Evolutionary conservation across 1,284 basidiomycete species (phyloP).

Genomic region (Ustilago sp.): DNA sequence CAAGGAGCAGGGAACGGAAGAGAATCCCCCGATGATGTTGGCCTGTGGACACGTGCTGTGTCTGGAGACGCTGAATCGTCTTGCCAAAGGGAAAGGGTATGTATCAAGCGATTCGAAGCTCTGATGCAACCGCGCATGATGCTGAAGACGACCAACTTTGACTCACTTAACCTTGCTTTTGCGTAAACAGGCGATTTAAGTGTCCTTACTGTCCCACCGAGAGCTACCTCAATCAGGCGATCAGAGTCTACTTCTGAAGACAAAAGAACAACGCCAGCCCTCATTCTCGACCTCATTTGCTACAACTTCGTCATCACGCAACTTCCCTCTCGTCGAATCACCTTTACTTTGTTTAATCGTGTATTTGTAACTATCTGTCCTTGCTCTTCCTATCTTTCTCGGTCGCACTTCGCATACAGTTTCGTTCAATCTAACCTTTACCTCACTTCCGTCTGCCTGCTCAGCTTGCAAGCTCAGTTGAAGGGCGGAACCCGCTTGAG

Average conservation of each 20-base stretch:
- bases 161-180: background rate
- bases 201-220: slow-evolving; percentile 67
- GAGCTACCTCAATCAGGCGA: slow-evolving; percentile 55
- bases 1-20: slow-evolving; percentile 92
- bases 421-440: background rate
- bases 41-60: slow-evolving; percentile 80
- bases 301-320: background rate
- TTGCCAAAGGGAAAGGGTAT: slow-evolving; percentile 81
- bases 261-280: background rate
- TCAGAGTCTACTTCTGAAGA: slow-evolving; percentile 61
- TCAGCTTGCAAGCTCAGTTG: background rate
- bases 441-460: background rate
- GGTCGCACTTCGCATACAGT: slow-evolving; percentile 7
- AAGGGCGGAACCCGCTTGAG: background rate
- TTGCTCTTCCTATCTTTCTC: background rate
- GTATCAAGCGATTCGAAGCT: background rate
- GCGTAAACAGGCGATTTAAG: slow-evolving; percentile 50
- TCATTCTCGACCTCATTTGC: background rate
- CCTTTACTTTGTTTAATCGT: background rate
- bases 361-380: slow-evolving; percentile 1
- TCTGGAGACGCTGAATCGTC: slow-evolving; percentile 54
- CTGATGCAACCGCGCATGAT: background rate
- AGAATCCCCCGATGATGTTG: slow-evolving; percentile 98
- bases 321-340: background rate
- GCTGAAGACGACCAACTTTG: background rate